Percentiles rank a stretch among this genome's conserved stretches.
These are phyloP conservation scores for Lasiodiplodia hormozganensis DNA, from an alignment of 2,329 filamentous ascomycete species.

Conservation along the genomic window DNA sequence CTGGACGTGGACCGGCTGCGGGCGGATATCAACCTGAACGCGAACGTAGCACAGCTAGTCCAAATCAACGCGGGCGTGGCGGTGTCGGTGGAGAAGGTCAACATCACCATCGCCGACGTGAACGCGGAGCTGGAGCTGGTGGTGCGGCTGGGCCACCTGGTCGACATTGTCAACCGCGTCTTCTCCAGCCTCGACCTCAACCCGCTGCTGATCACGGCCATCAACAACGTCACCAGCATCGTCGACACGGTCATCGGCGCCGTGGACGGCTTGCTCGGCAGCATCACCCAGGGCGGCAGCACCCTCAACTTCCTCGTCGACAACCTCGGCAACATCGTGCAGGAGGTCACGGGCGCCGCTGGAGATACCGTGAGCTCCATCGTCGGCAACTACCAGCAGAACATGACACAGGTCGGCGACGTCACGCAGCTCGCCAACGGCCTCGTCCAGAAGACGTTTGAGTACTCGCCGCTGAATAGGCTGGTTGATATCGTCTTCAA, in stretches of 20 bases:
- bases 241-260: conserved; percentile 59
- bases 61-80: conserved; percentile 58
- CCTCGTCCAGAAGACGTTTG: conserved; percentile 60
- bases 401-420: conserved; percentile 63
- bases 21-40: conserved; percentile 66
- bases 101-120: conserved; percentile 68
- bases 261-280: conserved; percentile 65
- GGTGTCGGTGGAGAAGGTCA: conserved; percentile 58
- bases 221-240: conserved; percentile 61
- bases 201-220: conserved; percentile 63
- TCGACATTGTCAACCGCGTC: conserved; percentile 67
- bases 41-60: conserved; percentile 66
- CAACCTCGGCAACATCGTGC: conserved; percentile 69
- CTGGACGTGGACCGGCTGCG: conserved; percentile 65
- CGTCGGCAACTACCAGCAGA: conserved; percentile 64
- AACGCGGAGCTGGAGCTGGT: conserved; percentile 65
- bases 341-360: conserved; percentile 60
- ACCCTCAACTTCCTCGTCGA: conserved; percentile 65
- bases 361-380: conserved; percentile 57
- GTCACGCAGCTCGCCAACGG: conserved; percentile 46
- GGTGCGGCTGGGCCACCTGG: conserved; percentile 65
- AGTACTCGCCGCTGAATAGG: conserved; percentile 57
- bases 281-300: conserved; percentile 63
- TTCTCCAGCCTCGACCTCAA: conserved; percentile 67
- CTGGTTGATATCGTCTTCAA: conserved; percentile 65